Evolutionary conservation across 2,329 filamentous ascomycete species (phyloP).

Genomic region (Beauveria bassiana): DNA sequence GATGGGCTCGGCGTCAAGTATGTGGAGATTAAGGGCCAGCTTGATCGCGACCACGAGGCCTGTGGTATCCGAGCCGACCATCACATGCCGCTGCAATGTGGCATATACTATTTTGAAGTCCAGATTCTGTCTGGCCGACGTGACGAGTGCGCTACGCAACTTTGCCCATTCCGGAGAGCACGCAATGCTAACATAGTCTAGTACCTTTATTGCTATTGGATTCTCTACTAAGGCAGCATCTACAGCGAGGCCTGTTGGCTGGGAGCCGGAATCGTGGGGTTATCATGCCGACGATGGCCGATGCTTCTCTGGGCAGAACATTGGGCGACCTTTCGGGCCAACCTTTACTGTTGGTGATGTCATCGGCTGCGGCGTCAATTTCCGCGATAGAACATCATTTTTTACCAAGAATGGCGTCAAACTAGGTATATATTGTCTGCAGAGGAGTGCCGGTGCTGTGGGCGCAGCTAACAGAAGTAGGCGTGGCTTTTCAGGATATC

Average conservation of each 20-base stretch:
- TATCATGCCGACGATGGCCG: constrained; percentile 64
- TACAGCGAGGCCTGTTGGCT: constrained; percentile 52
- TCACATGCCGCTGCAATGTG: constrained; percentile 80
- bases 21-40: constrained; percentile 36
- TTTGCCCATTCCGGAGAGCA: background rate
- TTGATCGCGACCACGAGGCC: constrained; percentile 62
- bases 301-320: constrained; percentile 48
- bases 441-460: background rate
- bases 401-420: constrained; percentile 59
- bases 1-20: constrained; percentile 68
- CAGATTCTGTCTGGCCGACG: constrained; percentile 41
- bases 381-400: constrained; percentile 55
- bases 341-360: constrained; percentile 49
- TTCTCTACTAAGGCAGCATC: constrained; percentile 49
- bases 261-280: constrained; percentile 61
- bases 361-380: constrained; percentile 61
- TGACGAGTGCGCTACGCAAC: constrained; percentile 43
- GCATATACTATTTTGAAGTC: constrained; percentile 90
- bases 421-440: constrained; percentile 35
- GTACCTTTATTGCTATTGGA: constrained; percentile 55
- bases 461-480: constrained; percentile 31
- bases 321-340: constrained; percentile 50
- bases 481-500: constrained; percentile 62
- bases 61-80: constrained; percentile 76
- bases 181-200: constrained; percentile 20